These are phyloP conservation scores for Microstegium vimineum DNA, from an alignment of 176 grass and related monocot species.

Conservation along the genomic window DNA sequence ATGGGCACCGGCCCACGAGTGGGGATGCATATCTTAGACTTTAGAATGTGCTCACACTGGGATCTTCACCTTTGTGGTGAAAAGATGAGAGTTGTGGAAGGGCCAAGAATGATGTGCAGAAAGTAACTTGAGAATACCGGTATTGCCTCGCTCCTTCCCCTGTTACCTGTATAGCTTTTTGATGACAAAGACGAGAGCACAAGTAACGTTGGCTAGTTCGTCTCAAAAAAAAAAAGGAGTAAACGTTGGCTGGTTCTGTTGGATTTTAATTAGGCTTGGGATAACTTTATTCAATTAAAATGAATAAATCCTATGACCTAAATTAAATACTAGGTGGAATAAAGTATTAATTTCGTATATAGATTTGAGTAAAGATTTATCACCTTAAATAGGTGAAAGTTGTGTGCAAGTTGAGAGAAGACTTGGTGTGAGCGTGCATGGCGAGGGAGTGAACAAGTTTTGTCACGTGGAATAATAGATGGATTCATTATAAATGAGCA, in stretches of 20 bases:
- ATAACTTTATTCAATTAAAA: neutral
- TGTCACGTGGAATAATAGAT: too few species aligned
- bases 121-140: neutral
- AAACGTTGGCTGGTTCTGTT: neutral
- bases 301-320: neutral
- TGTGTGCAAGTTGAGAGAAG: neutral
- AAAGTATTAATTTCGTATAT: neutral
- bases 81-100: constrained; percentile 13
- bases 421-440: too few species aligned
- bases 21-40: neutral
- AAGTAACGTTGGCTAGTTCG: neutral
- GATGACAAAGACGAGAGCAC: neutral
- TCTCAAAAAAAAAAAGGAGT: too few species aligned
- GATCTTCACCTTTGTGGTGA: neutral
- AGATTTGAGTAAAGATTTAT: neutral
- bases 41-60: neutral
- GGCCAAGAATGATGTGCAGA: constrained; percentile 26
- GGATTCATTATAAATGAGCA: too few species aligned
- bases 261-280: neutral
- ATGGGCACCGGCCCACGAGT: constrained; percentile 5
- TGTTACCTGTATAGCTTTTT: neutral
- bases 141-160: neutral
- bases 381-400: neutral
- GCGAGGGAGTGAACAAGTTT: too few species aligned
- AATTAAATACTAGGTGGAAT: neutral